Evolutionary conservation across 2,329 filamentous ascomycete species (phyloP).

Genomic region (Claviceps fusiformis): DNA sequence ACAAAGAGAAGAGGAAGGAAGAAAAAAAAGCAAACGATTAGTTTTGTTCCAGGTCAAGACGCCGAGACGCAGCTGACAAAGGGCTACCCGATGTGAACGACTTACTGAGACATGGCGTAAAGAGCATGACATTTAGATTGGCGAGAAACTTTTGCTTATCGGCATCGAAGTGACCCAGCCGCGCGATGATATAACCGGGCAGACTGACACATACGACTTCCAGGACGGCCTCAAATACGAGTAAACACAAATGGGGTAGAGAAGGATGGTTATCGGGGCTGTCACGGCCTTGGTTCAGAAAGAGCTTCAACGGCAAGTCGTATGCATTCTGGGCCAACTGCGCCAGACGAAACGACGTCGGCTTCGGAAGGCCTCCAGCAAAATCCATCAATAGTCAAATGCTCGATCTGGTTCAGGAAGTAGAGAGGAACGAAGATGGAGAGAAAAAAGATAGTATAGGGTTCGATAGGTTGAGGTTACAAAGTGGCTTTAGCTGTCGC

Average conservation of each 20-base stretch:
- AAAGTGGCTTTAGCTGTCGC: neutral
- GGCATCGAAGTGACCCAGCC: slow-evolving; percentile 83
- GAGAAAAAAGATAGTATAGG: neutral
- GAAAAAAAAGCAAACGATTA: neutral
- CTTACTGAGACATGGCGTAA: slow-evolving; percentile 91
- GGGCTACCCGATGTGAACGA: slow-evolving; percentile 4
- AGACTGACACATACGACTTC: slow-evolving; percentile 92
- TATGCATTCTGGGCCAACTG: slow-evolving; percentile 24
- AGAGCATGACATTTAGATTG: slow-evolving; percentile 90
- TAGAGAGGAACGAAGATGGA: neutral
- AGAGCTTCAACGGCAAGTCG: slow-evolving; percentile 27
- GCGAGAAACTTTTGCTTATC: slow-evolving; percentile 94
- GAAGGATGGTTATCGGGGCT: slow-evolving; percentile 46
- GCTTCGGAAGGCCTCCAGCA: slow-evolving; percentile 24
- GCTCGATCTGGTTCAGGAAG: no score
- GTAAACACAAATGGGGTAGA: slow-evolving; percentile 55
- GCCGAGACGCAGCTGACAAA: no score
- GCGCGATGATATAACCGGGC: slow-evolving; percentile 84
- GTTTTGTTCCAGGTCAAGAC: no score
- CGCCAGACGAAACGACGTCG: slow-evolving; percentile 31
- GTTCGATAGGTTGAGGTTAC: neutral
- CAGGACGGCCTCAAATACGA: slow-evolving; percentile 89
- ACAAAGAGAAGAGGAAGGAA: no score
- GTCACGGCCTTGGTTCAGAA: slow-evolving; percentile 20
- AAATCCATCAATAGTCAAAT: slow-evolving; percentile 19